A percentile compares a stretch with the other conserved stretches of the same genome.
Evolutionary conservation across 139 green algal genomes (phyloP).

Genomic region (Asterochloris sp.): DNA sequence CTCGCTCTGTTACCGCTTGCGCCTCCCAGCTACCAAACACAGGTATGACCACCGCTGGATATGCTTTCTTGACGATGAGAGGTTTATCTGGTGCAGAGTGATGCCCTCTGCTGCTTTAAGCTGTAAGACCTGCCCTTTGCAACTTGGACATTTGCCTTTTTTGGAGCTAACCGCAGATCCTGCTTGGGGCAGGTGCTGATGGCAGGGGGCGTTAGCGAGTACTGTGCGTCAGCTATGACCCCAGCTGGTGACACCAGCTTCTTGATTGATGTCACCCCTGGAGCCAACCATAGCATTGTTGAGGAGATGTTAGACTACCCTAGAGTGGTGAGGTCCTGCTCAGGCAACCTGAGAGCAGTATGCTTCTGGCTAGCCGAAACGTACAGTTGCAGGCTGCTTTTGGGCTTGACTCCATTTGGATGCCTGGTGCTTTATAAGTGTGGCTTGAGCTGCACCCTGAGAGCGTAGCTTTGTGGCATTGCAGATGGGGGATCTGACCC

Average conservation of each 20-base stretch:
- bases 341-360: too few relatives aligned
- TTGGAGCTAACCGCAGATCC: background rate
- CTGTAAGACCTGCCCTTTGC: too few relatives aligned
- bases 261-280: slow-evolving; percentile 6
- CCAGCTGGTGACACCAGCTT: background rate
- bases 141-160: background rate
- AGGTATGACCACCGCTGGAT: background rate
- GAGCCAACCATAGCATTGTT: background rate
- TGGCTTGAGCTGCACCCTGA: too few relatives aligned
- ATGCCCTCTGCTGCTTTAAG: too few relatives aligned
- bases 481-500: slow-evolving; percentile 14
- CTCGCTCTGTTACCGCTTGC: slow-evolving; percentile 5
- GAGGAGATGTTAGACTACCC: background rate
- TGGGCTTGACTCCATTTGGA: too few relatives aligned
- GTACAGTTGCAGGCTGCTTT: too few relatives aligned
- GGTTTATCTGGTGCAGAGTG: too few relatives aligned
- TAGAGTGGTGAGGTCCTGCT: slow-evolving; percentile 1
- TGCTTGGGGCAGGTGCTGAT: slow-evolving; percentile 5
- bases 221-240: background rate
- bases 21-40: background rate
- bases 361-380: too few relatives aligned
- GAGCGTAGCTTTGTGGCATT: background rate
- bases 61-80: background rate
- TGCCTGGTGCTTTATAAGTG: too few relatives aligned
- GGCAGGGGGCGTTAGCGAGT: background rate